These are phyloP conservation scores for Bruguiera sexangula DNA, from an alignment of 345 rosid genomes.

Conservation along the genomic window DNA sequence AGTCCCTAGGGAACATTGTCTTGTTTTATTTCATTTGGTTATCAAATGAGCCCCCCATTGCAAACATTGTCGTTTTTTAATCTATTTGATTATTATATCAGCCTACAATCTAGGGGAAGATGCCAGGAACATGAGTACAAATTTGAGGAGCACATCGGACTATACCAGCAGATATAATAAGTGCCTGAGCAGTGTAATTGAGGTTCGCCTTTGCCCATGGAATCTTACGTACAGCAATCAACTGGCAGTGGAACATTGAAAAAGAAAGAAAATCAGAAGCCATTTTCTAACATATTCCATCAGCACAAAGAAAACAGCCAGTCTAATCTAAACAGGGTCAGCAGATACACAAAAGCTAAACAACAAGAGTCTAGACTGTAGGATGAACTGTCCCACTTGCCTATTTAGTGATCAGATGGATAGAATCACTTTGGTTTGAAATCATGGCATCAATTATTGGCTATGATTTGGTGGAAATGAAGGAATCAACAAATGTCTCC, in stretches of 20 bases:
- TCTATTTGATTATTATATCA: not conserved
- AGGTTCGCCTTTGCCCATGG: conserved; percentile 83
- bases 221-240: conserved; percentile 43
- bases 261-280: not conserved
- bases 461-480: no score
- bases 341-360: no score
- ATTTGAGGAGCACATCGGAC: not conserved
- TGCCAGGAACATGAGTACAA: not conserved
- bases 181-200: conserved; percentile 70
- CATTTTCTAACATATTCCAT: not conserved
- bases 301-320: not conserved
- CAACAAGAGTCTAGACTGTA: no score
- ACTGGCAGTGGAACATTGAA: conserved; percentile 28
- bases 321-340: no score
- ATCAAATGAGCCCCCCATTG: not conserved
- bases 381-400: no score
- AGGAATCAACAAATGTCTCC: no score
- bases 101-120: not conserved
- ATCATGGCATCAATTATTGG: no score
- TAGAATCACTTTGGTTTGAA: no score
- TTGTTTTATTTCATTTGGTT: not conserved
- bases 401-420: no score
- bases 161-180: conserved; percentile 57
- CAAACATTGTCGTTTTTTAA: not conserved
- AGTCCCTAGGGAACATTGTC: no score